Conservation (phyloP, 2,329 filamentous ascomycete genomes). For the Capronia americana region DNA sequence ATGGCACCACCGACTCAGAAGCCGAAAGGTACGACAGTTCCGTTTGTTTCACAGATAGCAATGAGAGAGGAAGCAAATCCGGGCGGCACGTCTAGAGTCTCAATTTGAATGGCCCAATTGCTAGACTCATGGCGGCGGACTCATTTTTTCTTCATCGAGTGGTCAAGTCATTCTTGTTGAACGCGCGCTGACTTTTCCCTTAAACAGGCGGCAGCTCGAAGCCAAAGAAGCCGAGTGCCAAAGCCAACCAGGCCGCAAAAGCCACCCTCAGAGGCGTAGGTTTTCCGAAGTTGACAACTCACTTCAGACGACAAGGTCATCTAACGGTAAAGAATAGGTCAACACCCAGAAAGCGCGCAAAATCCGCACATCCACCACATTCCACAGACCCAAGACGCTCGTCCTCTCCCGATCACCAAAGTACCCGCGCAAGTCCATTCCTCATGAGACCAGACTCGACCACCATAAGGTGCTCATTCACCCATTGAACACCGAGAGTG, state of each 20-base stretch:
- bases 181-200: background rate
- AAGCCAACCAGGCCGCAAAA: slow-evolving; percentile 94
- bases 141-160: background rate
- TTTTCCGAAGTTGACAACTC: slow-evolving; percentile 37
- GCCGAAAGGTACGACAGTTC: slow-evolving; percentile 38
- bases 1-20: slow-evolving; percentile 42
- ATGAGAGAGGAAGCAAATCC: slow-evolving; percentile 1
- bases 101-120: background rate
- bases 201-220: slow-evolving; percentile 34
- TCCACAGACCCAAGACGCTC: slow-evolving; percentile 98
- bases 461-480: slow-evolving; percentile 97
- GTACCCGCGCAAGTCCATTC: slow-evolving; percentile 95
- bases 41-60: background rate
- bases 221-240: slow-evolving; percentile 66
- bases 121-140: background rate
- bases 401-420: slow-evolving; percentile 87
- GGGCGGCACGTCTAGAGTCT: background rate
- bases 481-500: slow-evolving; percentile 99
- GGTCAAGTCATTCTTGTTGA: background rate
- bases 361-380: slow-evolving; percentile 89
- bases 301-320: background rate
- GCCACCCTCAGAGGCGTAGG: slow-evolving; percentile 94
- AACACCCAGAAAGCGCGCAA: slow-evolving; percentile 88
- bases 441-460: slow-evolving; percentile 88
- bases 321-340: slow-evolving; percentile 55